phyloP scores from a whole-genome alignment of 2,329 filamentous ascomycete genomes.

The Venturia asperata region DNA sequence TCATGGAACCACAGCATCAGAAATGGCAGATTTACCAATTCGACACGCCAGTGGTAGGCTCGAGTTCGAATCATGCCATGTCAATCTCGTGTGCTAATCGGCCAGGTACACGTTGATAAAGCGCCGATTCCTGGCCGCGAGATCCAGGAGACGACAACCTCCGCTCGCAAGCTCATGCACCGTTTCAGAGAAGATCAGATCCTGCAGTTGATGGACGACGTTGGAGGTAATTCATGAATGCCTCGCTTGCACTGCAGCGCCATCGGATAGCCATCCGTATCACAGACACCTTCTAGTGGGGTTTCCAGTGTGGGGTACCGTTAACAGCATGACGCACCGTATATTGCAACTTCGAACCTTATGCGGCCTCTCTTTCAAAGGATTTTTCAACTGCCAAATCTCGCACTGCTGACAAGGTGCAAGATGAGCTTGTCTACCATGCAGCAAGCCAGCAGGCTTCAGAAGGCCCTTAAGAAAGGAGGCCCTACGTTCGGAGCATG shows the following conservation, averaged over 20 bases:
- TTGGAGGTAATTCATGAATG: conserved; percentile 24
- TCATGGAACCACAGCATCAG: conserved; percentile 56
- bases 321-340: background rate
- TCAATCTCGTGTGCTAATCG: conserved; percentile 14
- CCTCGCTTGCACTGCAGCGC: background rate
- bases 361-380: background rate
- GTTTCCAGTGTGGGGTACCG: background rate
- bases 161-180: conserved; percentile 70
- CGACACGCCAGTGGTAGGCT: conserved; percentile 67
- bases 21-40: conserved; percentile 73
- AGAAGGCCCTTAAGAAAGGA: conserved; percentile 44
- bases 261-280: background rate
- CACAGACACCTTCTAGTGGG: background rate
- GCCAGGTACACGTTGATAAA: conserved; percentile 56
- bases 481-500: conserved; percentile 49
- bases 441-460: conserved; percentile 49
- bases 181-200: conserved; percentile 63
- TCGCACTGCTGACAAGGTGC: background rate
- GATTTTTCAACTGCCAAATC: background rate
- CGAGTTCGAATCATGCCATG: background rate
- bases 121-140: conserved; percentile 41
- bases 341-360: background rate
- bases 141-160: conserved; percentile 46
- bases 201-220: conserved; percentile 58
- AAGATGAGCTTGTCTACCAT: conserved; percentile 30